Base-by-base conservation (phyloP, 2,329 filamentous ascomycete species). In the Chrysoporthe puriensis region DNA sequence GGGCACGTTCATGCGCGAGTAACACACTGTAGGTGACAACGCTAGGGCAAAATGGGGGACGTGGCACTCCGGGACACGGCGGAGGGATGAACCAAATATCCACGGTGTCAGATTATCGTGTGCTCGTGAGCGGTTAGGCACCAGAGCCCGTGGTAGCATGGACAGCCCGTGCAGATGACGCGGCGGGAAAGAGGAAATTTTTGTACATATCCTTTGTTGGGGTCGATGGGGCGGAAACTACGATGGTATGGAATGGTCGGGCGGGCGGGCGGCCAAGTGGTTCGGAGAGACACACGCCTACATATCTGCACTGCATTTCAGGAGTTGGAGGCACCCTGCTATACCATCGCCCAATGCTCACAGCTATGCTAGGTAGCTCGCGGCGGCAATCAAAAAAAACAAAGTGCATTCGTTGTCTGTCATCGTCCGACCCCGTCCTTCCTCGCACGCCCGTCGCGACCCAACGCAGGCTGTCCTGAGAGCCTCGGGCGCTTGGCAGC, bases 11-110 rank as follows among this genome's bases (percentile, higher is more conserved):
- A 54, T 54, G 26, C 26, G 26, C 21, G 13, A 26, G 50, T n/a
- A 32, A 52, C 21, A 14, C 5, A 14, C 50, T 21, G 32, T 54
- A 16, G 50, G 26, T 54, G 50, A 54, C 26, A 26, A 26, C 50
- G 50, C 50, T 54, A 54, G 32, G 26, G 50, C 50, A 54, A 54
- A 32, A 5, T 7, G 26, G 21, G 32, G 50, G 50, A 54, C 50
- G 50, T 54, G 50, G 50, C 50, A 54, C 50, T 14, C 11, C 50
- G 50, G 50, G 50, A 54, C 21, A 54, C 50, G 50, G 21, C 26
- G 21, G 48, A 13, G 2, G 48, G 48, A 54, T 21, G 50, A 54
- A 26, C 50, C 50, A 54, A 13, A 16, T 32, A 21, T 32, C 50
- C 48, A 40, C 32, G 26, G 13, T 54, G 50, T 54, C 21, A 32